Evolutionary conservation across 2,329 filamentous ascomycete species (phyloP).

Genomic region (Aspergillus japonicus): DNA sequence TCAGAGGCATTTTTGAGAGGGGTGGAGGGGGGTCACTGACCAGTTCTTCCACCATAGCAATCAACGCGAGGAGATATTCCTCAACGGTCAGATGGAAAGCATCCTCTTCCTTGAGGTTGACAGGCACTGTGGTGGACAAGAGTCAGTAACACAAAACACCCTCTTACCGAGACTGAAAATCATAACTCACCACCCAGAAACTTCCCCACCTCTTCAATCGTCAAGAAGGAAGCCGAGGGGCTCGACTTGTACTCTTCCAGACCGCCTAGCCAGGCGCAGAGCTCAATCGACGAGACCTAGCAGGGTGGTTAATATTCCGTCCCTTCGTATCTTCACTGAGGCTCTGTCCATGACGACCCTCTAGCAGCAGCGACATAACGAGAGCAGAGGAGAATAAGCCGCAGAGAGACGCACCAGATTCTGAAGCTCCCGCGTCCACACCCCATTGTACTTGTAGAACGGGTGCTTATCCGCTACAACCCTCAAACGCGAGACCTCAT

Average conservation of each 20-base stretch:
- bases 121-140: constrained; percentile 61
- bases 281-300: constrained; percentile 57
- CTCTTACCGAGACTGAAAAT: constrained; percentile 6
- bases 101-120: constrained; percentile 86
- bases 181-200: constrained; percentile 65
- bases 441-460: constrained; percentile 95
- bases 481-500: constrained; percentile 68
- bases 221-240: constrained; percentile 68
- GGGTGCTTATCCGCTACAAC: constrained; percentile 78
- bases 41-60: constrained; percentile 85
- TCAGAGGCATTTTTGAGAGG: background rate
- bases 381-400: background rate
- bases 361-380: background rate
- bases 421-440: constrained; percentile 83
- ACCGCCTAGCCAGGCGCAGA: constrained; percentile 78
- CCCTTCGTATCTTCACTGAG: too few relatives aligned
- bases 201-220: constrained; percentile 81
- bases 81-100: constrained; percentile 95
- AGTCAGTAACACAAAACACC: background rate
- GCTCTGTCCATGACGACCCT: too few relatives aligned
- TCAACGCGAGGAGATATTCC: constrained; percentile 89
- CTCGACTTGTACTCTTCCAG: constrained; percentile 57
- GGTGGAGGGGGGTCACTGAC: constrained; percentile 30
- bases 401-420: constrained; percentile 60
- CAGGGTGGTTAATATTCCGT: too few relatives aligned